Evolutionary conservation across 371 early-diverging fungal genomes (phyloP), one percentile per base, ranked within the genome.

Genomic region (Haplosporangium sp.): DNA sequence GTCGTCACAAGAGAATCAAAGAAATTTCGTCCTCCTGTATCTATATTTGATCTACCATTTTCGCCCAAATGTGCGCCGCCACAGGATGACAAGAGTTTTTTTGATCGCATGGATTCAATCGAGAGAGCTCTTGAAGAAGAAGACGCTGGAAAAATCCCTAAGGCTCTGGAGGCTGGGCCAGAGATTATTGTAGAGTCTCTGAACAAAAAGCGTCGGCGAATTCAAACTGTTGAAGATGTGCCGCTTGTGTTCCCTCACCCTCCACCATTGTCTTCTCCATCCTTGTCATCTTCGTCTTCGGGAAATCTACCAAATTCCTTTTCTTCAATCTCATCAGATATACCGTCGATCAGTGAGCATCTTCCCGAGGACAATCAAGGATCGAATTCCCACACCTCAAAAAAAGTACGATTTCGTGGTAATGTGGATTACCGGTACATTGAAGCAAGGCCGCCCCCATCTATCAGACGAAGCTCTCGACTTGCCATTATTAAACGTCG

Each of bases 91-190:
- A 39, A 58, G 7, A 42, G 53, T 20, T 64, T 74, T 34, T 74
- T 68, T 38, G 59, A 27, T 10, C 63, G 52, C 15, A 64, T 74
- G 7, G 74, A 74, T 35, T 48, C 40, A 9, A 60, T 67, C n/a
- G 58, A 68, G 48, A 52, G 53, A 47, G 61, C 67, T 1, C 20
- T 68, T 5, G 67, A 68, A 17, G 74, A 74, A 8, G 74, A 74
- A 40, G 65, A 74, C 11, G 60, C 59, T 6, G 67, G 69, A 20
- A 56, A 57, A 8, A 60, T 72, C 35, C 77, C 72, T 1, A 67
- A 55, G 10, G 57, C 53, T 9, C 69, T 77, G 20, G 35, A 64
- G 34, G 19, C 48, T 2, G 77, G 72, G n/a, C 77, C 77, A 0
- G 47, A 44, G 10, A 61, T 72, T 39, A 11, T 60, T 1, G 69